These are phyloP conservation scores for Xylariaceae sp. DNA, from an alignment of 2,329 filamentous ascomycete genomes.

Conservation along the genomic window DNA sequence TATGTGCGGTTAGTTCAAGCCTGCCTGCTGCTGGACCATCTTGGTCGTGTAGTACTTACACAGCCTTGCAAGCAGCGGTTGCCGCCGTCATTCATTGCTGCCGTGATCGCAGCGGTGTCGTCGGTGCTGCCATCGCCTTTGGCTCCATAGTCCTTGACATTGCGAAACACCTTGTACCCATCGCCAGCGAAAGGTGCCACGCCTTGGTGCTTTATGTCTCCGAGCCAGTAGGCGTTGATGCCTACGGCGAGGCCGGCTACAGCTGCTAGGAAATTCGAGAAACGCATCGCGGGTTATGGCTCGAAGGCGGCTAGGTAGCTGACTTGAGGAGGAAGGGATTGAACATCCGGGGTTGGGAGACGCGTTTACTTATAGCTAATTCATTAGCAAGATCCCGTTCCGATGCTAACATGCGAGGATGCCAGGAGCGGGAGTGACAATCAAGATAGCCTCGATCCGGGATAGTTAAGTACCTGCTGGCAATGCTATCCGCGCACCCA, in stretches of 20 bases:
- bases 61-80: conserved; percentile 42
- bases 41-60: conserved; percentile 30
- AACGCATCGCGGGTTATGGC: conserved; percentile 29
- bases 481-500: no score
- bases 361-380: conserved; percentile 25
- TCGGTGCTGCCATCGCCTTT: conserved; percentile 43
- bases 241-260: conserved; percentile 30
- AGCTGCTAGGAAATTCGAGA: conserved; percentile 31
- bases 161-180: conserved; percentile 45
- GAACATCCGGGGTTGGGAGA: conserved; percentile 17
- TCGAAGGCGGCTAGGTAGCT: conserved; percentile 13
- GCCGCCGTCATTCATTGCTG: conserved; percentile 39
- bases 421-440: conserved; percentile 12
- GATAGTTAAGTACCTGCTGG: not conserved
- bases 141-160: conserved; percentile 46
- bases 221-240: conserved; percentile 34
- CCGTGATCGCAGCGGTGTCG: conserved; percentile 44
- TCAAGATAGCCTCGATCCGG: conserved; percentile 13
- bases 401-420: conserved; percentile 4
- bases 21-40: not conserved
- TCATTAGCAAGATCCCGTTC: conserved; percentile 14
- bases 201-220: conserved; percentile 39
- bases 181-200: conserved; percentile 40
- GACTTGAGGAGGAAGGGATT: conserved; percentile 10
- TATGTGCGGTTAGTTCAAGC: conserved; percentile 18